Base-by-base conservation (phyloP, 768 basidiomycete species). In the Suillus decipiens region DNA sequence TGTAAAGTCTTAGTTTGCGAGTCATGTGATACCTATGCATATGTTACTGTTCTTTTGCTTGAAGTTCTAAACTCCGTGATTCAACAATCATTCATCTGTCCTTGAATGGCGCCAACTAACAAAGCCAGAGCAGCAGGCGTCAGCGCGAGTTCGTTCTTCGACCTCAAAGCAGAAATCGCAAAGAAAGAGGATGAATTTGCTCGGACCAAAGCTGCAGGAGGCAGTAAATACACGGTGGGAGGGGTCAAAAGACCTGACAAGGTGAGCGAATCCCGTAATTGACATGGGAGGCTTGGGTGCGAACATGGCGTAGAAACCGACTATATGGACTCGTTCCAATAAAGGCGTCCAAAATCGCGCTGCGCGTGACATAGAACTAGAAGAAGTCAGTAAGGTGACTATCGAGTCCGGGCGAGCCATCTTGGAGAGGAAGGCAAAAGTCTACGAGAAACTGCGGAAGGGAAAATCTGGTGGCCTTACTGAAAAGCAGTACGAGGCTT, bases 391-490 rank as follows among this genome's bases (percentile, higher is more conserved):
- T 76, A 85, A 80, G 68, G 86, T 87, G 19, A 91, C 89, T 0
- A 73, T 90, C 12, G 92, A 95, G 61, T 85, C 86, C 1, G 88
- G 89, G 19, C 86, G 86, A 15, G 87, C 87, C 2, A 82, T 82
- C 1, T 76, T 95, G 41, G 89, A 93, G 73, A 81, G 88, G 63
- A 95, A 95, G 72, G 86, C 90, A 4, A 84, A 86, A 74, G 84
- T 92, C 55, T 95, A 95, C 68, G 89, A 93, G 12, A 88, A 93
- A 71, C 72, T 95, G 42, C 77, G 81, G 70, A 88, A 85, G 68
- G 93, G 93, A 14, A 89, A 92, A 73, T 86, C 86, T 12, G 92
- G 88, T 0, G 92, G 93, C 4, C 70, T 95, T 69, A 89, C 71
- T 50, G 92, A 93, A 63, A 83, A 82, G 60, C 90, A 95, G 69